Evolutionary conservation across 495 filamentous ascomycete genomes (phyloP).

Genomic region (Massariosphaeria phaeospora): DNA sequence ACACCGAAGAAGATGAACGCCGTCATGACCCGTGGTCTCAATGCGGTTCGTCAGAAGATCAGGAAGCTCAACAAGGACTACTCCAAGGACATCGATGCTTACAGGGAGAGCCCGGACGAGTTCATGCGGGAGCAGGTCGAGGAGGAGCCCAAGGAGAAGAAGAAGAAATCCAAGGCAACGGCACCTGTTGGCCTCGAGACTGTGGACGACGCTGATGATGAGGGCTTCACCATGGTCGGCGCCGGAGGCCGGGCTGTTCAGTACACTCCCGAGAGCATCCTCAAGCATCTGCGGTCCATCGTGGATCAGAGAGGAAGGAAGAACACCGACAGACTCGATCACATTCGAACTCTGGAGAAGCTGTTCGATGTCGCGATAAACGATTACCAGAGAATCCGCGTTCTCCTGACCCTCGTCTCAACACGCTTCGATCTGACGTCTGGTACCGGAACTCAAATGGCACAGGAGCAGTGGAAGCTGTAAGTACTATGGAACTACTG

Average conservation of each 20-base stretch:
- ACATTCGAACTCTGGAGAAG: constrained; percentile 97
- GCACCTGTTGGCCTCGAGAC: constrained; percentile 40
- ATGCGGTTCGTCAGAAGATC: constrained; percentile 92
- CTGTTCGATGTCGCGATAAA: constrained; percentile 79
- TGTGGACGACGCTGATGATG: constrained; percentile 53
- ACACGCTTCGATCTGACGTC: constrained; percentile 91
- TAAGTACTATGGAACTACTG: constrained; percentile 29
- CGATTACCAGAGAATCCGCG: constrained; percentile 91
- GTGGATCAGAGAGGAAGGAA: constrained; percentile 96
- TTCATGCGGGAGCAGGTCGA: constrained; percentile 87
- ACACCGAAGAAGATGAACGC: constrained; percentile 98
- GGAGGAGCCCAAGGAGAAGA: constrained; percentile 50
- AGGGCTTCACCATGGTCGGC: constrained; percentile 81
- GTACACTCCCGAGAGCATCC: constrained; percentile 95
- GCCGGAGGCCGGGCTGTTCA: constrained; percentile 78
- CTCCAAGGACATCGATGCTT: constrained; percentile 77
- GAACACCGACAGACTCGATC: constrained; percentile 91
- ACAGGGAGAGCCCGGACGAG: constrained; percentile 71
- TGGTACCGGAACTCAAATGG: constrained; percentile 78
- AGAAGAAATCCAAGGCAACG: constrained; percentile 46
- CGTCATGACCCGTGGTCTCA: constrained; percentile 86
- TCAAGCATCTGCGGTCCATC: constrained; percentile 90
- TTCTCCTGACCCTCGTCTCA: constrained; percentile 85
- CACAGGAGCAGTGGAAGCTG: constrained; percentile 93
- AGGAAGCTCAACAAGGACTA: constrained; percentile 98